Base-by-base conservation (phyloP, 495 filamentous ascomycete genomes). In the Hypoxylon cercidicola region DNA sequence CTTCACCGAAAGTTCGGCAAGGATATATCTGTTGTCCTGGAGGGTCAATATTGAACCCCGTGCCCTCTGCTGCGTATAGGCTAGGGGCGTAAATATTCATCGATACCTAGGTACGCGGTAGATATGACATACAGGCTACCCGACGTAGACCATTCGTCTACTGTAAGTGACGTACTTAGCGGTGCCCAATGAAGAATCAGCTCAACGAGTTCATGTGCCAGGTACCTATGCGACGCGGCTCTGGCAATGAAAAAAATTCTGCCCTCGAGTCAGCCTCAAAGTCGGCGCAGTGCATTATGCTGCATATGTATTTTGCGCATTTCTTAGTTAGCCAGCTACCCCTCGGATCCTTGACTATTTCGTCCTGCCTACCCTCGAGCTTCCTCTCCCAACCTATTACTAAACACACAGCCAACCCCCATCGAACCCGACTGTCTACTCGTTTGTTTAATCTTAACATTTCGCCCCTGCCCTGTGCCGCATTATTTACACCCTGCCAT, bases 191-290 rank as follows among this genome's bases (percentile, higher is more conserved):
- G 48, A 47, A 48, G 46, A 46, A 35, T 47, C 41, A 51, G 23
- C 35, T 23, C 35, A 51, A 30, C 32, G 34, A 60, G 58, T 44
- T 58, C 64, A 62, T 68, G 54, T 68, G 64, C 28, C 19, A 43
- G 40, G 32, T 10, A n/a, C n/a, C n/a, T 62, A 30, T 37, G 28
- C 25, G 46, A 57, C 46, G 20, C 16, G 28, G 48, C 48, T 16
- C 49, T 60, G 20, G 30, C 30, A 32, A 51, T 51, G 9, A 45
- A 16, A 12, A 61, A 60, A 57, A 66, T 18, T 66, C 64, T 62
- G 58, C 64, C 59, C 55, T 8, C 21, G 55, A 37, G 64, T 62
- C 64, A 68, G 64, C 64, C 64, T 64, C 65, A 68, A 68, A 52
- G 41, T 28, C 40, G 59, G 57, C 64, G 52, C 48, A 68, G 59